Base-by-base conservation (phyloP, 1,284 basidiomycete genomes). In the Ganoderma lingzhi region DNA sequence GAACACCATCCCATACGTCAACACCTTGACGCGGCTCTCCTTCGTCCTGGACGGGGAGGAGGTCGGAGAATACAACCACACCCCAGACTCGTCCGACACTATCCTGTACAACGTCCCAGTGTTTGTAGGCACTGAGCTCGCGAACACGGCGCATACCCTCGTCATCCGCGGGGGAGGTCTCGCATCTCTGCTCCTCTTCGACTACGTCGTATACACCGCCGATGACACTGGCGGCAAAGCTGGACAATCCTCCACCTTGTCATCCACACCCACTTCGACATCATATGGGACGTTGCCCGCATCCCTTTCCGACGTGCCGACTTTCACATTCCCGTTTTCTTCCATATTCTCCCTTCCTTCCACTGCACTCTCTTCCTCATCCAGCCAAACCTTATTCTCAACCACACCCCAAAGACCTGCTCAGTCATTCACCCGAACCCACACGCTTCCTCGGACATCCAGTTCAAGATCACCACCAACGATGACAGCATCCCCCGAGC, bases 141-240 rank as follows among this genome's bases (percentile, higher is more conserved):
- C 61, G 14, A 42, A 65, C 28, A 37, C 32, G 9, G n/a, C 12
- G 2, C 71, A 72, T 60, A 67, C 63, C 15, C 64, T 72, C 14
- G 9, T 30, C 6, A 66, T 70, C 15, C 14, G 30, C 8, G 53
- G 55, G 3, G 4, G 30, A 6, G 68, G 64, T 17, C 3, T 6
- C 8, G 3, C 15, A 12, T 30, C 63, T 41, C 32, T 65, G 15
- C 8, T 64, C 12, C 62, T 67, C 51, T 70, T 70, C 63, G 65
- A 70, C 59, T 66, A 66, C 59, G 30, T 51, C 59, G 35, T 64
- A 9, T 70, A 70, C 59, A 70, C 69, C 9, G 17, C 48, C 19
- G 65, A 67, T 12, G 59, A 70, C 45, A 41, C 8, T n/a, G 35
- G 39, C 10, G 41, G 0, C 0, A 10, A 15, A 44, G 30, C 19